These are phyloP conservation scores for Microdochium bolleyi DNA, from an alignment of 2,329 filamentous ascomycete species.

Conservation along the genomic window DNA sequence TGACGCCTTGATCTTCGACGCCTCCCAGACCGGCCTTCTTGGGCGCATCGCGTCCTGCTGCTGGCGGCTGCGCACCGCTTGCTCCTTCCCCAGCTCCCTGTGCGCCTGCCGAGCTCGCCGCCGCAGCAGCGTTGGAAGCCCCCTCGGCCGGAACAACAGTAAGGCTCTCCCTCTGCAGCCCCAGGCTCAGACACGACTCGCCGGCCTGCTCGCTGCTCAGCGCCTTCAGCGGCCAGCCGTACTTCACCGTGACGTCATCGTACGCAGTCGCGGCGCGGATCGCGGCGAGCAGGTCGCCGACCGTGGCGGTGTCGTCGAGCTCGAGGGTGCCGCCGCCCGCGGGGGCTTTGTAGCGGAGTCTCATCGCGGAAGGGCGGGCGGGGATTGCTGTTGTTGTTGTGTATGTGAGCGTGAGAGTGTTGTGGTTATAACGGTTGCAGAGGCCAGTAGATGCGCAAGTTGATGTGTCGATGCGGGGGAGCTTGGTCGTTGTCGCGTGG, in stretches of 20 bases:
- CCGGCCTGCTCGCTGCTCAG: constrained; percentile 50
- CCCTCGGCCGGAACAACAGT: constrained; percentile 37
- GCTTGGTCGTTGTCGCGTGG: no score
- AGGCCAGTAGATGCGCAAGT: no score
- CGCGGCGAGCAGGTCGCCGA: constrained; percentile 50
- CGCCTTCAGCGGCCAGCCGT: constrained; percentile 71
- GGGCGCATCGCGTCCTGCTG: neutral
- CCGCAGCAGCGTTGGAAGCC: constrained; percentile 3
- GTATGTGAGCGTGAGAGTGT: no score
- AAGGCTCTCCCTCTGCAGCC: constrained; percentile 40
- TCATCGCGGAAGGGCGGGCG: no score
- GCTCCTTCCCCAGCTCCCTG: constrained; percentile 1
- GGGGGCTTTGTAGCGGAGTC: constrained; percentile 68
- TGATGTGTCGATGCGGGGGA: no score
- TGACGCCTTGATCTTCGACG: constrained; percentile 31
- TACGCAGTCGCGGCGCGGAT: constrained; percentile 60
- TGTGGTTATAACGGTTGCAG: no score
- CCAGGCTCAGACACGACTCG: constrained; percentile 38
- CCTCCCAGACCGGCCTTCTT: constrained; percentile 4
- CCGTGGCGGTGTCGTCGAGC: constrained; percentile 59
- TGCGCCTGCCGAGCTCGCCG: constrained; percentile 2
- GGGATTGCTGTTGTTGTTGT: neutral
- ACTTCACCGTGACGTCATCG: constrained; percentile 66
- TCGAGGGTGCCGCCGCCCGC: constrained; percentile 63
- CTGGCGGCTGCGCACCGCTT: neutral